These are phyloP conservation scores for Talaromyces albobiverticillius DNA, from an alignment of 2,329 filamentous ascomycete genomes.

Conservation along the genomic window DNA sequence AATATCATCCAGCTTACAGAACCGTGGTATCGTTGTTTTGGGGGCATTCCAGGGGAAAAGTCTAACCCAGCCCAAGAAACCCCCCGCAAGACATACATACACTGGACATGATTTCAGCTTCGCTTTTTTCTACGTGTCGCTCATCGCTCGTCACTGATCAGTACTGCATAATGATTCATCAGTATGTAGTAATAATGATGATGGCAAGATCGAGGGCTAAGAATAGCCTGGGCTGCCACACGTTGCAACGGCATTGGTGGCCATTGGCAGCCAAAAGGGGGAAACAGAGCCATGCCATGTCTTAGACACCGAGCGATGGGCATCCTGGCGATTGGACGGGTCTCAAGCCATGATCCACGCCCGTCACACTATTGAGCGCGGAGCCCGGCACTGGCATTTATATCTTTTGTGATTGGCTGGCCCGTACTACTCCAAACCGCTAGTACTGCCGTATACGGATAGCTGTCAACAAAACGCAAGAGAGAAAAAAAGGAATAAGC, in stretches of 20 bases:
- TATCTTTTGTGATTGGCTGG: no score
- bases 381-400: no score
- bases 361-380: neutral
- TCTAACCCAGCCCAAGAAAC: neutral
- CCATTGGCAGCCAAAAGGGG: no score
- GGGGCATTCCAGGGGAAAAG: neutral
- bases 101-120: no score
- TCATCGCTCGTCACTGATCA: no score
- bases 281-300: neutral
- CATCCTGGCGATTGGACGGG: slow-evolving; percentile 6
- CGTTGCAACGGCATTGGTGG: no score
- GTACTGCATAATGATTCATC: no score
- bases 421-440: no score
- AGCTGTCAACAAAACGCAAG: slow-evolving; percentile 1
- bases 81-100: neutral
- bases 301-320: neutral
- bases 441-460: neutral
- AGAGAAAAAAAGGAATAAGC: neutral
- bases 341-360: neutral
- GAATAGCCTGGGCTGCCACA: neutral
- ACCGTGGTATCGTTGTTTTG: no score
- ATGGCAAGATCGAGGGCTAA: neutral
- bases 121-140: no score
- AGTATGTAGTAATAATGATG: no score
- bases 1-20: no score